Conservation (phyloP, 2,329 filamentous ascomycete species). For the Epichloe sp. region DNA sequence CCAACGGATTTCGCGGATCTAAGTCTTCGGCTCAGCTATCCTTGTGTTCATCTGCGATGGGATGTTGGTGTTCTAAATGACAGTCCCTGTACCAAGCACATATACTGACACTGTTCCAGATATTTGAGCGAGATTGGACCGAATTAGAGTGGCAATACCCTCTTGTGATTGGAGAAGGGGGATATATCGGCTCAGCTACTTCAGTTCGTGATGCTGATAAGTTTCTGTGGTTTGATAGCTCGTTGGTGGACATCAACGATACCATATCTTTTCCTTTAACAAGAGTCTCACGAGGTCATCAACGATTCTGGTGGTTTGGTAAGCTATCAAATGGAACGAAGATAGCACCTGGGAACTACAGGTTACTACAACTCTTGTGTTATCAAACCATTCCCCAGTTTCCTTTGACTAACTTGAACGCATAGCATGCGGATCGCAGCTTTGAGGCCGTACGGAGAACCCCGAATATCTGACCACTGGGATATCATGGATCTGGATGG, state of each 20-base stretch:
- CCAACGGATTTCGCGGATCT: conserved; percentile 19
- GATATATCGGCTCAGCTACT: conserved; percentile 30
- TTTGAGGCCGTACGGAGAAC: conserved; percentile 28
- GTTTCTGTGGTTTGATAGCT: conserved; percentile 1
- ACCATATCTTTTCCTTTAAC: conserved; percentile 24
- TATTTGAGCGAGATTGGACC: conserved; percentile 25
- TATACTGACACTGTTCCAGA: conserved; percentile 11
- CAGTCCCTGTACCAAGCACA: neutral
- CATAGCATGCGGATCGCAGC: conserved; percentile 28
- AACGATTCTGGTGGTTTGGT: conserved; percentile 29
- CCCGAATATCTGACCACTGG: conserved; percentile 27
- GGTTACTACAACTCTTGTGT: conserved; percentile 11
- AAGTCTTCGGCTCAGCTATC: conserved; percentile 16
- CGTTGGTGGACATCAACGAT: conserved; percentile 19
- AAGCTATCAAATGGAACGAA: conserved; percentile 27
- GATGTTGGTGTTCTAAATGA: conserved; percentile 16
- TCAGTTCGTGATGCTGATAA: conserved; percentile 9
- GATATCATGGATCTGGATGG: conserved; percentile 20
- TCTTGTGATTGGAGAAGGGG: conserved; percentile 22
- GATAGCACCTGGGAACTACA: conserved; percentile 28
- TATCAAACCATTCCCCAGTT: neutral
- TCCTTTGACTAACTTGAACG: neutral
- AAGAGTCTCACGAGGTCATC: conserved; percentile 19
- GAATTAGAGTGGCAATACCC: conserved; percentile 30
- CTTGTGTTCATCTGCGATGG: conserved; percentile 22